Evolutionary conservation across 208 protist species (phyloP).

Genomic region (Angomonas ambiguus): DNA sequence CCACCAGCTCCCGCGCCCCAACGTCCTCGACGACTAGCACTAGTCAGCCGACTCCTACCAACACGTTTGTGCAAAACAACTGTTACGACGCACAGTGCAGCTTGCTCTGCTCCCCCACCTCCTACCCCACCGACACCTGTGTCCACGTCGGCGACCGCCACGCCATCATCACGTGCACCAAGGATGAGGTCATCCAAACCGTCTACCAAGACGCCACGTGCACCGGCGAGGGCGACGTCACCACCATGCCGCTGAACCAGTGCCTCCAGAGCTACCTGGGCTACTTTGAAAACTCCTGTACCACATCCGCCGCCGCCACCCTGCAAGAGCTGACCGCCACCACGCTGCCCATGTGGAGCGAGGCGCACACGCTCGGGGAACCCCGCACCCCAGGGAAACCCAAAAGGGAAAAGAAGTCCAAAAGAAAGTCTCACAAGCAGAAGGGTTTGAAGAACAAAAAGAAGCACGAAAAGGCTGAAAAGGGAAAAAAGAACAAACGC

Average conservation of each 20-base stretch:
- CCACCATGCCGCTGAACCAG: constrained; percentile 34
- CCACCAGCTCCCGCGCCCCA: constrained; percentile 12
- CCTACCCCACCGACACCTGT: constrained; percentile 38
- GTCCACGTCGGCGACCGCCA: constrained; percentile 29
- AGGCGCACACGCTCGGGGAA: constrained; percentile 5
- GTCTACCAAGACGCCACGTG: constrained; percentile 27
- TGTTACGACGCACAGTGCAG: constrained; percentile 40
- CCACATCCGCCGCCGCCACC: constrained; percentile 8
- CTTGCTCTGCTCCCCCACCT: constrained; percentile 26
- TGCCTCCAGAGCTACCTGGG: constrained; percentile 46
- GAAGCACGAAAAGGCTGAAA: neutral
- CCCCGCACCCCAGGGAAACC: neutral
- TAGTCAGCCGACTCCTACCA: constrained; percentile 10
- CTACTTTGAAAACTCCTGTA: constrained; percentile 57
- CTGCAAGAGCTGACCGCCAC: neutral
- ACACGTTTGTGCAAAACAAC: constrained; percentile 26
- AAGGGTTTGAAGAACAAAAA: neutral
- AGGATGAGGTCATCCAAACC: constrained; percentile 20
- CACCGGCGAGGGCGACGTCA: constrained; percentile 18
- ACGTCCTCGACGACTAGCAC: constrained; percentile 16
- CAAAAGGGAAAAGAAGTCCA: neutral
- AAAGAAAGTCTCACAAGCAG: neutral
- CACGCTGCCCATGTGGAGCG: neutral
- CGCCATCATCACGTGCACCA: constrained; percentile 35
- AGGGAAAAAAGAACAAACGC: neutral